Conservation (phyloP, 768 basidiomycete species). For the Tremella yokohamensis region DNA sequence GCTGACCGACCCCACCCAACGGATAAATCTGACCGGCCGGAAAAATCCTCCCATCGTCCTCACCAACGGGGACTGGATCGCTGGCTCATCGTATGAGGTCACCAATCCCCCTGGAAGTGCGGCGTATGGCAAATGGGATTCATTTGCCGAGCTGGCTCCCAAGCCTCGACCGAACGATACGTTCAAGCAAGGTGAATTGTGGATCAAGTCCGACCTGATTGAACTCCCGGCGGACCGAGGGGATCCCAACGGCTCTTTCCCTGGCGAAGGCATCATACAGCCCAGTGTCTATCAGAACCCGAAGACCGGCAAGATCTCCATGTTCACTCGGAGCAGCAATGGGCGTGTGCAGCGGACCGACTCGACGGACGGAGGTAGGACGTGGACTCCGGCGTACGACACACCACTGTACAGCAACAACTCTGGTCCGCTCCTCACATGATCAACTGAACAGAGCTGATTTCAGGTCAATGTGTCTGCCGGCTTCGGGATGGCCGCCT, state of each 20-base stretch:
- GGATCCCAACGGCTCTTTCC: slow-evolving; percentile 9
- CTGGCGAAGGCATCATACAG: slow-evolving; percentile 26
- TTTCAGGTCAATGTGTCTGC: slow-evolving; percentile 6
- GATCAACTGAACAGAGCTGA: neutral
- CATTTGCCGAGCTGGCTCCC: slow-evolving; percentile 19
- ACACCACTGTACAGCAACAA: slow-evolving; percentile 23
- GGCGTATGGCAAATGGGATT: slow-evolving; percentile 12
- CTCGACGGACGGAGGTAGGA: slow-evolving; percentile 20
- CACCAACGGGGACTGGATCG: slow-evolving; percentile 20
- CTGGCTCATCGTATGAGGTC: slow-evolving; percentile 18
- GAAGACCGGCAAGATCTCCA: slow-evolving; percentile 1
- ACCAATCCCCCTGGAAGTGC: slow-evolving; percentile 1
- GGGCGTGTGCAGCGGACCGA: slow-evolving; percentile 14
- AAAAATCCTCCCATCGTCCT: slow-evolving; percentile 23
- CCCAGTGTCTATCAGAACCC: slow-evolving; percentile 13
- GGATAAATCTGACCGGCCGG: neutral
- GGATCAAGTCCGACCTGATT: slow-evolving; percentile 12
- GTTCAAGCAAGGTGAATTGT: slow-evolving; percentile 14
- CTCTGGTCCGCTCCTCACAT: slow-evolving; percentile 13
- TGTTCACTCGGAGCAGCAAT: slow-evolving; percentile 14
- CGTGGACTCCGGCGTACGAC: slow-evolving; percentile 15
- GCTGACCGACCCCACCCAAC: neutral
- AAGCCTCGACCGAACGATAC: slow-evolving; percentile 7
- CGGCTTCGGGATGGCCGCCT: slow-evolving; percentile 10
- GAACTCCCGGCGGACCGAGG: slow-evolving; percentile 19